Conservation (phyloP, 2,329 filamentous ascomycete species). For the Apiospora aurea region DNA sequence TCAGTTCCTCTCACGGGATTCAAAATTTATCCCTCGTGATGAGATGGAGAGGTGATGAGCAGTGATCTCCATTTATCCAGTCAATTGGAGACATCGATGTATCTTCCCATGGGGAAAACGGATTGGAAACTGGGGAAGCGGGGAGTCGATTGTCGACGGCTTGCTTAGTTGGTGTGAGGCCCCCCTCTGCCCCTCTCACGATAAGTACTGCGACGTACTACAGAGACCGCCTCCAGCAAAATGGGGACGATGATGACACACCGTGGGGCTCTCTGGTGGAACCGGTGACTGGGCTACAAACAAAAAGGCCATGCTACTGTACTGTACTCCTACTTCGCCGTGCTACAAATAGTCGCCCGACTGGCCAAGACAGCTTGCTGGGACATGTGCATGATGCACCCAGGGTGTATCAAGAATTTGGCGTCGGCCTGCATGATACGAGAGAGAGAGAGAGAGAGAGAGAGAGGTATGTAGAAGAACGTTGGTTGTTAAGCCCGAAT, state of each 20-base stretch:
- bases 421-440: neutral
- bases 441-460: too few relatives aligned
- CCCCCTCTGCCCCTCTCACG: slow-evolving; percentile 11
- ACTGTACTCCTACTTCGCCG: neutral
- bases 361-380: neutral
- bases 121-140: neutral
- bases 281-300: neutral
- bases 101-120: slow-evolving; percentile 8
- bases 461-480: too few relatives aligned
- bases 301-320: neutral
- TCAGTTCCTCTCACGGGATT: neutral
- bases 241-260: slow-evolving; percentile 27
- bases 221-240: slow-evolving; percentile 23
- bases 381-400: neutral
- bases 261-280: slow-evolving; percentile 19
- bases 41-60: neutral
- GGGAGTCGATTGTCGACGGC: neutral
- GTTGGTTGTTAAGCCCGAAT: neutral
- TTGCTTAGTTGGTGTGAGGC: neutral
- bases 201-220: neutral
- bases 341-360: neutral
- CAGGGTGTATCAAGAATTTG: neutral
- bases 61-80: slow-evolving; percentile 17
- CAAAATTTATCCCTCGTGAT: neutral
- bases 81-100: neutral